Conservation (phyloP, 805 yeast genomes). For the Candida boidinii region DNA sequence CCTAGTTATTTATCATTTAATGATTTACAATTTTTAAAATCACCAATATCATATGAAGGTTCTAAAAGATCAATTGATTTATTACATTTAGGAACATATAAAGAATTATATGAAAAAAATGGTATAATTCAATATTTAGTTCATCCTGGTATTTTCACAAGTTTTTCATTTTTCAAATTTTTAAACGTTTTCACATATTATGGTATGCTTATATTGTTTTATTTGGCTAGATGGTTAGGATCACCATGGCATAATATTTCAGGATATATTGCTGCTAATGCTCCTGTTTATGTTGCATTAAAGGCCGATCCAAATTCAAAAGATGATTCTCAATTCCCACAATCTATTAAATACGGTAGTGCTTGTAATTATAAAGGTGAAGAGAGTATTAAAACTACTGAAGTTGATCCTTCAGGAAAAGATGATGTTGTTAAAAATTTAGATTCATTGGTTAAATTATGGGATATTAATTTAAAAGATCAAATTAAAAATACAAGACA, state of each 20-base stretch:
- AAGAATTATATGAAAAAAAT: slow-evolving; percentile 32
- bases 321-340: too few species aligned
- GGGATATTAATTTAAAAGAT: slow-evolving; percentile 69
- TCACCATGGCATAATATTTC: slow-evolving; percentile 84
- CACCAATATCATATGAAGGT: slow-evolving; percentile 77
- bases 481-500: slow-evolving; percentile 42
- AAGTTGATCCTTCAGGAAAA: slow-evolving; percentile 56
- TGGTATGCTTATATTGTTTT: slow-evolving; percentile 81
- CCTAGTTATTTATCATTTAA: slow-evolving; percentile 65
- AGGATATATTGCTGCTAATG: slow-evolving; percentile 86
- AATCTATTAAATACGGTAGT: slow-evolving; percentile 62
- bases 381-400: slow-evolving; percentile 49
- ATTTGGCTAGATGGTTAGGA: slow-evolving; percentile 73
- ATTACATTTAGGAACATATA: slow-evolving; percentile 64
- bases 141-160: slow-evolving; percentile 92
- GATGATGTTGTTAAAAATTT: slow-evolving; percentile 61
- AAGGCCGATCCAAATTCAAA: slow-evolving; percentile 36
- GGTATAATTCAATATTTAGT: slow-evolving; percentile 68
- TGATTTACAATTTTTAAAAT: slow-evolving; percentile 63
- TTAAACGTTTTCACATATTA: slow-evolving; percentile 73
- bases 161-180: slow-evolving; percentile 68
- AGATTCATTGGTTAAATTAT: slow-evolving; percentile 45
- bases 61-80: slow-evolving; percentile 84
- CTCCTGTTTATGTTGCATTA: slow-evolving; percentile 64
- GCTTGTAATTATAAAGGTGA: slow-evolving; percentile 57